These are phyloP conservation scores for Conringia planisiliqua DNA, from an alignment of 345 rosid genomes.

Conservation along the genomic window DNA sequence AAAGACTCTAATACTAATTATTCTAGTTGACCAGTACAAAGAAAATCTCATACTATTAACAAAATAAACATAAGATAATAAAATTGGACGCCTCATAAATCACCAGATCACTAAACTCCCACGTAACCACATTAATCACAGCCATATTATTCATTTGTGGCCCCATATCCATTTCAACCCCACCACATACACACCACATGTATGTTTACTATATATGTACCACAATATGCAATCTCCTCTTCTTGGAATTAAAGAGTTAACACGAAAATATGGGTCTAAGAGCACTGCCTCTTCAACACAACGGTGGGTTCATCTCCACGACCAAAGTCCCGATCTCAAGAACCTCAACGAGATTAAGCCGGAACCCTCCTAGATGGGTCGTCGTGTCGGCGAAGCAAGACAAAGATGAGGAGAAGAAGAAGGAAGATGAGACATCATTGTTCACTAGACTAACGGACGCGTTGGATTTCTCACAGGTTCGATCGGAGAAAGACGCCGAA, in stretches of 20 bases:
- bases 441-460: conserved; percentile 68
- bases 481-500: conserved; percentile 73
- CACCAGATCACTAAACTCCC: conserved; percentile 26
- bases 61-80: background rate
- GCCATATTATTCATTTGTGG: conserved; percentile 26
- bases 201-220: background rate
- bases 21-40: too few relatives aligned
- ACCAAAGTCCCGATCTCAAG: conserved; percentile 15
- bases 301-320: conserved; percentile 12
- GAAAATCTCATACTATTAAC: background rate
- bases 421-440: conserved; percentile 55
- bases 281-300: conserved; percentile 30
- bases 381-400: conserved; percentile 30
- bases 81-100: conserved; percentile 19
- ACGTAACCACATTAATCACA: conserved; percentile 31
- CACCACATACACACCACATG: conserved; percentile 14
- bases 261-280: conserved; percentile 27
- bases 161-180: background rate
- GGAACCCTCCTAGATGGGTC: conserved; percentile 29
- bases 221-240: background rate
- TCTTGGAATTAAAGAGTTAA: background rate
- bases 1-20: too few relatives aligned
- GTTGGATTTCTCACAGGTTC: conserved; percentile 75
- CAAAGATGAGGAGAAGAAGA: conserved; percentile 36
- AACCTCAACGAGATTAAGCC: conserved; percentile 11